These are phyloP conservation scores for Eucalyptus tenuipes DNA, from an alignment of 345 rosid species.

Conservation along the genomic window DNA sequence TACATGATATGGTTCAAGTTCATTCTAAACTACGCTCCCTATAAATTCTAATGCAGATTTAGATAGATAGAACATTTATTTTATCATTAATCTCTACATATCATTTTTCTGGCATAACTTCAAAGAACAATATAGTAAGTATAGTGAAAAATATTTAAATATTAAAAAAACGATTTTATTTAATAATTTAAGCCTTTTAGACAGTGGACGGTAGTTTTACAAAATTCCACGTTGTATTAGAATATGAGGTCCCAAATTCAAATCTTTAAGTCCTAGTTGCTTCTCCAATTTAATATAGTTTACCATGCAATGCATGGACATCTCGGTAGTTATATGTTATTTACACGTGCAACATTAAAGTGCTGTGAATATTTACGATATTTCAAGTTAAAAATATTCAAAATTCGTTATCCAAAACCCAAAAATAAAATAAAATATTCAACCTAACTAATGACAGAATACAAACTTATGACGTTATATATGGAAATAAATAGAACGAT, in stretches of 20 bases:
- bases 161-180: accelerated
- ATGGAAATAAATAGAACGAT: background rate
- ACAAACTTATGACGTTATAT: background rate
- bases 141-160: background rate
- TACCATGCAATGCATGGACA: background rate
- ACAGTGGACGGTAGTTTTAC: accelerated
- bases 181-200: too few relatives aligned
- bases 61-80: background rate
- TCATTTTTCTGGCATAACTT: background rate
- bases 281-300: too few relatives aligned
- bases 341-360: background rate
- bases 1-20: background rate
- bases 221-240: accelerated
- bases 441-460: background rate
- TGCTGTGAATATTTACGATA: too few relatives aligned
- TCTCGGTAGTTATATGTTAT: background rate
- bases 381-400: background rate
- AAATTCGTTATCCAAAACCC: background rate
- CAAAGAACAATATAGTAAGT: background rate
- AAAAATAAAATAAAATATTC: background rate
- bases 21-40: accelerated
- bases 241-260: accelerated
- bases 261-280: accelerated
- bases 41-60: background rate
- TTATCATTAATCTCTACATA: background rate